Evolutionary conservation across 2,329 filamentous ascomycete species (phyloP).

Genomic region (Diaporthe sp.): DNA sequence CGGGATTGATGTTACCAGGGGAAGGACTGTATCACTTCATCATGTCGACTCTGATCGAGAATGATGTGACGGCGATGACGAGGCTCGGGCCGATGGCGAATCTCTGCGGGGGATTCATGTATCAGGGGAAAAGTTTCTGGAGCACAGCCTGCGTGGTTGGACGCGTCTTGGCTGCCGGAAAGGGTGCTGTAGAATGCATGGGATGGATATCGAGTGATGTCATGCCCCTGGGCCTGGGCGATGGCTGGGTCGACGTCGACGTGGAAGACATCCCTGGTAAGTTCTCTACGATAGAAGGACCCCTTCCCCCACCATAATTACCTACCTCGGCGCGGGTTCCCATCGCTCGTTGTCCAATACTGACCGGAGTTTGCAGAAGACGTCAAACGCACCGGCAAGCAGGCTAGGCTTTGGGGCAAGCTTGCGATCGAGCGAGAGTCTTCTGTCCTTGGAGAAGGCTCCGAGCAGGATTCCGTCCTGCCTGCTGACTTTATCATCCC

Average conservation of each 20-base stretch:
- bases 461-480: slow-evolving; percentile 66
- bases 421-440: slow-evolving; percentile 71
- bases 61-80: slow-evolving; percentile 71
- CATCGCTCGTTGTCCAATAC: background rate
- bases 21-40: slow-evolving; percentile 74
- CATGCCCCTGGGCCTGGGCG: slow-evolving; percentile 62
- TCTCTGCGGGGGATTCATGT: slow-evolving; percentile 75
- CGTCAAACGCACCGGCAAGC: slow-evolving; percentile 64
- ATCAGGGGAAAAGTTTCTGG: slow-evolving; percentile 76
- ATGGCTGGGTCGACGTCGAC: slow-evolving; percentile 73
- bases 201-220: slow-evolving; percentile 77
- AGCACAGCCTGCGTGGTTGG: slow-evolving; percentile 76
- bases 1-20: slow-evolving; percentile 75
- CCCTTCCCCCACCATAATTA: background rate
- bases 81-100: slow-evolving; percentile 73
- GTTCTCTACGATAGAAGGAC: slow-evolving; percentile 39
- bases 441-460: slow-evolving; percentile 68
- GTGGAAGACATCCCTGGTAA: slow-evolving; percentile 67
- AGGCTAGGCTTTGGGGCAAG: slow-evolving; percentile 74
- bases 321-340: background rate
- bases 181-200: slow-evolving; percentile 75
- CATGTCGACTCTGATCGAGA: slow-evolving; percentile 76
- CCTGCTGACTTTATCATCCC: slow-evolving; percentile 76
- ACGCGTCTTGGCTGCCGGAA: slow-evolving; percentile 73
- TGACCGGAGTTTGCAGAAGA: slow-evolving; percentile 56